Conservation (phyloP, 345 rosid genomes). For the Combretum micranthum region DNA sequence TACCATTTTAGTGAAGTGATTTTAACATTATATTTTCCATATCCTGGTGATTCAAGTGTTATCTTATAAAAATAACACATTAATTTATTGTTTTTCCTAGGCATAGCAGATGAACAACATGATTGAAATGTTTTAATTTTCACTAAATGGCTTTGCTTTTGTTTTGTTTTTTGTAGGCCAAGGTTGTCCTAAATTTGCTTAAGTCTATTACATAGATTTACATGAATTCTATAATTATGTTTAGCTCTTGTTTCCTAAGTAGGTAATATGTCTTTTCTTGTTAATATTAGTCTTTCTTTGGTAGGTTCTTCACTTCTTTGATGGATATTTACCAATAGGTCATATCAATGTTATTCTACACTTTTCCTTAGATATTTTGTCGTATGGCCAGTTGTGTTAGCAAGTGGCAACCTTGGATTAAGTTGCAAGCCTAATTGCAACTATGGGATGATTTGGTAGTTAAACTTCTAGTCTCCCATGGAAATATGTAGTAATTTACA, state of each 20-base stretch:
- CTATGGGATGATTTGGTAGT: too few relatives aligned
- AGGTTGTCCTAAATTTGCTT: conserved; percentile 90
- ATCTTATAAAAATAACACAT: not conserved
- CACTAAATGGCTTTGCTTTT: conserved; percentile 9
- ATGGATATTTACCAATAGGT: not conserved
- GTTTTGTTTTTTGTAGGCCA: conserved; percentile 73
- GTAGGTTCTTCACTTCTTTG: conserved; percentile 24
- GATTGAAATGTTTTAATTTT: not conserved
- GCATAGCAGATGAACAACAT: not conserved
- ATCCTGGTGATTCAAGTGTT: not conserved
- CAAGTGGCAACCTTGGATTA: too few relatives aligned
- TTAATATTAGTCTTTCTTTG: conserved; percentile 26
- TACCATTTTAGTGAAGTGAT: too few relatives aligned
- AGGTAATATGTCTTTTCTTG: conserved; percentile 25
- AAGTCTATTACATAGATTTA: conserved; percentile 91
- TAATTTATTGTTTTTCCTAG: too few relatives aligned
- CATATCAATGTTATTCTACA: not conserved
- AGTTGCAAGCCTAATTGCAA: too few relatives aligned
- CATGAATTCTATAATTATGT: conserved; percentile 16
- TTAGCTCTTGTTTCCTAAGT: conserved; percentile 38
- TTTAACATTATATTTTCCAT: not conserved
- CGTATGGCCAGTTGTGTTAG: too few relatives aligned
- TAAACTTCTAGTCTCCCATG: too few relatives aligned
- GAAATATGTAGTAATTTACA: too few relatives aligned
- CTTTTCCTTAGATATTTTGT: too few relatives aligned